These are phyloP conservation scores for Actinomortierella wolfii DNA, from an alignment of 371 early-diverging fungal genomes.

Conservation along the genomic window DNA sequence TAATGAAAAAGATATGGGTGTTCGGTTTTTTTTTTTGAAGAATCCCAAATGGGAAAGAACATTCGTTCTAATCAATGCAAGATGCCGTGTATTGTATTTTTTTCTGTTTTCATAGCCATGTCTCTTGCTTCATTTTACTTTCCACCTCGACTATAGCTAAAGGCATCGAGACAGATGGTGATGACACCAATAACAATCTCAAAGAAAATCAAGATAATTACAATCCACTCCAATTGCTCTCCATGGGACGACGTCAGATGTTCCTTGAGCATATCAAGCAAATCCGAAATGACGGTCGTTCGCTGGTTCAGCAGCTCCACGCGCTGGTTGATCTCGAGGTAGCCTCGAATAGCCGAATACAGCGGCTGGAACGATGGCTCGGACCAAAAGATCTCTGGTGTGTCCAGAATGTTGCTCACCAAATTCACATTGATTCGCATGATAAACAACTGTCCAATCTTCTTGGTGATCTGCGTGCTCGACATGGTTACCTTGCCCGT, in stretches of 20 bases:
- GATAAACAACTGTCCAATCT: constrained; percentile 80
- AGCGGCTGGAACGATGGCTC: constrained; percentile 83
- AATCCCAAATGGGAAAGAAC: too few species aligned
- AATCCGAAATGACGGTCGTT: constrained; percentile 64
- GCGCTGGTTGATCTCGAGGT: constrained; percentile 69
- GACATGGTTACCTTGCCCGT: constrained; percentile 75
- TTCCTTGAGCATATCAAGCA: constrained; percentile 87
- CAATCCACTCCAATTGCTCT: constrained; percentile 86
- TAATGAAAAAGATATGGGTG: too few species aligned
- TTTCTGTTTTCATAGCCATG: too few species aligned
- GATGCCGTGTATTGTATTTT: too few species aligned
- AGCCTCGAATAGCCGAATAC: constrained; percentile 77
- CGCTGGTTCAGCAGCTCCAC: constrained; percentile 69
- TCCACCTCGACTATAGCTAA: constrained; percentile 48
- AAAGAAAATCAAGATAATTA: constrained; percentile 80
- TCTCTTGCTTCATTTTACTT: too few species aligned
- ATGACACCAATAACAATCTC: constrained; percentile 82
- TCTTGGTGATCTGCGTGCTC: constrained; percentile 67
- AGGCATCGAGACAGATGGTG: constrained; percentile 77
- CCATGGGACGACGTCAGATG: constrained; percentile 76
- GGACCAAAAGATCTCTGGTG: constrained; percentile 92
- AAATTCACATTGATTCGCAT: constrained; percentile 91
- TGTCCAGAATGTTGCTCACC: constrained; percentile 83
- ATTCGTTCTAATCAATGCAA: too few species aligned
- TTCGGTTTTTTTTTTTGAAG: too few species aligned